Evolutionary conservation across 2,329 filamentous ascomycete species (phyloP).

Genomic region (Chrysoporthe deuterocubensis): DNA sequence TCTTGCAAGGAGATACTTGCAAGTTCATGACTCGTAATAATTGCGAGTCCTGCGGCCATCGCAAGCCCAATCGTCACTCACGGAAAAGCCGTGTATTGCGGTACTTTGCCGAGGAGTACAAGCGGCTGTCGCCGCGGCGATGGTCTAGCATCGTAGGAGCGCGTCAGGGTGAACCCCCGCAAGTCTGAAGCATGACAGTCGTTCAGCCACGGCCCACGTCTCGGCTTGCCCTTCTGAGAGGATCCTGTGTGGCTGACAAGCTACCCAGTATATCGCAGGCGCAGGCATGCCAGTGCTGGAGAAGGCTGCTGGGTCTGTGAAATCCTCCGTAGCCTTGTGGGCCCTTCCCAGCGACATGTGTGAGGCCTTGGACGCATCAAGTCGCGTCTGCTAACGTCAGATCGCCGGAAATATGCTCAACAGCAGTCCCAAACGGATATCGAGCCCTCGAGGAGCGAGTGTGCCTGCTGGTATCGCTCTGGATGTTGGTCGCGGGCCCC

Average conservation of each 20-base stretch:
- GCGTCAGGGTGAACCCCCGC: background rate
- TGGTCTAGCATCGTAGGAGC: background rate
- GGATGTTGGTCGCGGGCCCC: background rate
- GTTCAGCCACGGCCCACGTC: slow-evolving; percentile 1
- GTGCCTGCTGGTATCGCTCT: background rate
- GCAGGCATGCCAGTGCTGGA: background rate
- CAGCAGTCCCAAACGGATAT: background rate
- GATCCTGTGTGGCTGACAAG: slow-evolving; percentile 9
- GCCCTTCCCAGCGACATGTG: background rate
- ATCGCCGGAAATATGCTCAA: background rate
- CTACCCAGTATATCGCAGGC: background rate
- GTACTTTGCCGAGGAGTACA: background rate
- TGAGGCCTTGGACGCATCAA: background rate
- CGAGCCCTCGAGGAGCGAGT: background rate
- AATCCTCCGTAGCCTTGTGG: background rate
- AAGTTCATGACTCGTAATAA: slow-evolving; percentile 5
- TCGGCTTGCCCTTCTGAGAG: slow-evolving; percentile 14
- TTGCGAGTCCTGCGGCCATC: background rate
- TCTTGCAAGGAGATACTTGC: background rate
- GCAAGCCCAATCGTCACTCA: background rate
- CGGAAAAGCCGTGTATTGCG: slow-evolving; percentile 11
- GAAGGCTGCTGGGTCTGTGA: background rate
- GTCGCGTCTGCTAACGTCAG: background rate
- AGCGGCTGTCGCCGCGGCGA: background rate
- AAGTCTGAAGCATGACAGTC: background rate